phyloP scores from a whole-genome alignment of 2,329 filamentous ascomycete genomes.

The Colletotrichum costaricense region DNA sequence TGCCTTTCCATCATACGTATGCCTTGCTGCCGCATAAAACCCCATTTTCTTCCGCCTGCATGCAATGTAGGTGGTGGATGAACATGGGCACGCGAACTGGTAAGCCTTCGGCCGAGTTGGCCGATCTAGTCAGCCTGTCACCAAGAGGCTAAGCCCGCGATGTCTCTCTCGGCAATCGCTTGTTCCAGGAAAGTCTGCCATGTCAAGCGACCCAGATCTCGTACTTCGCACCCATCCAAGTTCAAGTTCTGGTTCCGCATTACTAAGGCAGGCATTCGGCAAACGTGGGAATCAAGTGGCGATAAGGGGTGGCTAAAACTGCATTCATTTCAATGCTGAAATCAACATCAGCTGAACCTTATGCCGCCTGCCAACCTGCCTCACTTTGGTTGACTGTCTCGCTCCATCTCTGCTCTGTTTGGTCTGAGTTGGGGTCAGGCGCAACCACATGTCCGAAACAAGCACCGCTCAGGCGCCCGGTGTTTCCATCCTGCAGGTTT shows the following conservation, averaged over 20 bases:
- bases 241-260: background rate
- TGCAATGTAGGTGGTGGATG: background rate
- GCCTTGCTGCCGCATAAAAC: conserved; percentile 2
- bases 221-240: background rate
- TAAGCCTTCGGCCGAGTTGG: background rate
- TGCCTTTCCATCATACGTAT: background rate
- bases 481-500: conserved; percentile 31
- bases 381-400: conserved; percentile 20
- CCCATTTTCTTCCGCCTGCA: background rate
- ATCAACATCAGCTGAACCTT: conserved; percentile 32
- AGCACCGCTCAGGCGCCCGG: conserved; percentile 27
- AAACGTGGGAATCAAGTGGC: conserved; percentile 5
- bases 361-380: conserved; percentile 12
- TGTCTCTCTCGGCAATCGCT: background rate
- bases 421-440: conserved; percentile 21
- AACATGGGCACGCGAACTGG: background rate
- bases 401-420: conserved; percentile 14
- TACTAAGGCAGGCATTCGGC: background rate
- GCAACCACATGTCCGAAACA: conserved; percentile 32
- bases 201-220: background rate
- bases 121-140: conserved; percentile 12
- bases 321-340: conserved; percentile 32
- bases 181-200: conserved; percentile 1
- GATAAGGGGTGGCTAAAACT: conserved; percentile 20
- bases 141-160: background rate